Evolutionary conservation across 257 asterid species (phyloP).

Genomic region (Parsonsia alboflavescens): DNA sequence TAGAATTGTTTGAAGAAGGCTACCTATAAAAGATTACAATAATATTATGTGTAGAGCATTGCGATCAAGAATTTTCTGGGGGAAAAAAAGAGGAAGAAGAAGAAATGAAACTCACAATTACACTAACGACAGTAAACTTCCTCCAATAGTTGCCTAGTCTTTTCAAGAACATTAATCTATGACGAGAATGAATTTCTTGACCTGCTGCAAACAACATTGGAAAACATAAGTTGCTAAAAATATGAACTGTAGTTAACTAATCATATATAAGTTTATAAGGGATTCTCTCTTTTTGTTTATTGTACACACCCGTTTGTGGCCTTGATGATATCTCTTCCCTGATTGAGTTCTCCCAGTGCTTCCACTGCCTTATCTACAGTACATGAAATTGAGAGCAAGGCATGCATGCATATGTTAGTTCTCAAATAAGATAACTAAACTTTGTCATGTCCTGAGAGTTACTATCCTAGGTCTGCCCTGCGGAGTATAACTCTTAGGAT

Average conservation of each 20-base stretch:
- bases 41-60: not conserved
- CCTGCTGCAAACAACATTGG: not conserved
- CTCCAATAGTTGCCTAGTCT: conserved; percentile 77
- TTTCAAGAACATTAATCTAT: conserved; percentile 36
- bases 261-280: no score
- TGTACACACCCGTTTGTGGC: conserved; percentile 8
- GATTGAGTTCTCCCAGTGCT: conserved; percentile 64
- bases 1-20: conserved; percentile 84
- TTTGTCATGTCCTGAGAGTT: no score
- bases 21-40: conserved; percentile 30
- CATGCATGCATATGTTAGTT: not conserved
- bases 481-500: no score
- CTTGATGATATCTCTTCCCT: conserved; percentile 25
- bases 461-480: no score
- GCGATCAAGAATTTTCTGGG: not conserved
- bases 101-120: conserved; percentile 48
- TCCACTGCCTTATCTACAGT: conserved; percentile 70
- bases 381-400: not conserved
- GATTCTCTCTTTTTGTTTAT: no score
- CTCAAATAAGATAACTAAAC: no score
- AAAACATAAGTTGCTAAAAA: not conserved
- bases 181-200: conserved; percentile 27
- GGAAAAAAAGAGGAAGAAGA: not conserved
- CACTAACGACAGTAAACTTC: conserved; percentile 50
- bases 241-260: no score